Evolutionary conservation across 2,329 filamentous ascomycete species (phyloP).

Genomic region (Pseudophaeomoniella oleicola): DNA sequence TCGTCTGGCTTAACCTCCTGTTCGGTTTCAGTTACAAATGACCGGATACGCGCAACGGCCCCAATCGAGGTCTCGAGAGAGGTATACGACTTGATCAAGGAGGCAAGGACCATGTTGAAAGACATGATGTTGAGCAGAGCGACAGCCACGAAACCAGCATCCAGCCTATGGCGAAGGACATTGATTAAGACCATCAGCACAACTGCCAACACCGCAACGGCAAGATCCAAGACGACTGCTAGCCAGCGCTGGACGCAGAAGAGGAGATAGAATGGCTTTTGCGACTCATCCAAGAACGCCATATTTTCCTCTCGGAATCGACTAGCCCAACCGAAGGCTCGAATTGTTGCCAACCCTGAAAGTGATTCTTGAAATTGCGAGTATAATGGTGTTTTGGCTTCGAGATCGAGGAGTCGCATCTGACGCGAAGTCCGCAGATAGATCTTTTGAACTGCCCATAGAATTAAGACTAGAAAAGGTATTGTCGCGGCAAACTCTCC

Average conservation of each 20-base stretch:
- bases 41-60: slow-evolving; percentile 39
- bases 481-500: slow-evolving; percentile 35
- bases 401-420: slow-evolving; percentile 45
- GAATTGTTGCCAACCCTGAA: slow-evolving; percentile 39
- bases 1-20: slow-evolving; percentile 30
- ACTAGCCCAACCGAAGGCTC: slow-evolving; percentile 41
- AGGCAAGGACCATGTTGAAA: slow-evolving; percentile 37
- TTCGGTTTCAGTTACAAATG: slow-evolving; percentile 31
- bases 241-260: slow-evolving; percentile 45
- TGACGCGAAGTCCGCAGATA: slow-evolving; percentile 49
- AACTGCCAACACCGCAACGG: slow-evolving; percentile 34
- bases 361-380: slow-evolving; percentile 43
- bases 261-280: slow-evolving; percentile 43
- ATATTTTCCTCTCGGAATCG: slow-evolving; percentile 30
- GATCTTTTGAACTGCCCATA: slow-evolving; percentile 40
- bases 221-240: slow-evolving; percentile 32
- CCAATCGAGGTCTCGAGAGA: slow-evolving; percentile 44
- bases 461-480: slow-evolving; percentile 29
- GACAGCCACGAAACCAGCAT: slow-evolving; percentile 36
- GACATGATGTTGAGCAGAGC: slow-evolving; percentile 38
- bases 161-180: slow-evolving; percentile 24
- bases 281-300: slow-evolving; percentile 36
- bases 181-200: slow-evolving; percentile 36
- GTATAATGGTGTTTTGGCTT: slow-evolving; percentile 45
- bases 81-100: slow-evolving; percentile 40